These are phyloP conservation scores for Saccharum officinarum DNA, from an alignment of 176 grass and related monocot genomes.

Conservation along the genomic window DNA sequence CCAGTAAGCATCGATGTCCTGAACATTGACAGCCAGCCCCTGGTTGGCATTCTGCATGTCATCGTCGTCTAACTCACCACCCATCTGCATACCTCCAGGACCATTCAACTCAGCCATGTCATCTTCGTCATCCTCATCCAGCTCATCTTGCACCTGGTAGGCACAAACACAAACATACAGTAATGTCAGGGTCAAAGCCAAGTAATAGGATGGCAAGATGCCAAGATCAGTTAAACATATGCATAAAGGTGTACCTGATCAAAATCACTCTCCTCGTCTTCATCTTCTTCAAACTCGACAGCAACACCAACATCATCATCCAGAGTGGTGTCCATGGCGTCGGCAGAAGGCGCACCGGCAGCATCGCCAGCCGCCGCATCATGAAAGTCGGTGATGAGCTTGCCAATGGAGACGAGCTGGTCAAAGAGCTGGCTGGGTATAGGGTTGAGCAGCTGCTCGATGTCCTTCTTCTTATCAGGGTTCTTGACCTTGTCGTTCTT, in stretches of 20 bases:
- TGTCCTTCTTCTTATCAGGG: conserved; percentile 92
- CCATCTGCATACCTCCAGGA: conserved; percentile 85
- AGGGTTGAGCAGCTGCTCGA: conserved; percentile 81
- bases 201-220: background rate
- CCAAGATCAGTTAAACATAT: background rate
- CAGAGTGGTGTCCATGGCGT: conserved; percentile 53
- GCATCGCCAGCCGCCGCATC: conserved; percentile 50
- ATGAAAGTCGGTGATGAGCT: conserved; percentile 83
- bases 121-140: conserved; percentile 80
- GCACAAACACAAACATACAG: background rate
- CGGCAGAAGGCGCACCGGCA: conserved; percentile 24
- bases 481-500: conserved; percentile 89
- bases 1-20: conserved; percentile 99
- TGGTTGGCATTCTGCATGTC: conserved; percentile 70
- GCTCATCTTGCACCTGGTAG: conserved; percentile 87
- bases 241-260: conserved; percentile 56
- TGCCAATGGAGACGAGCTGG: conserved; percentile 78
- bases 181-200: background rate
- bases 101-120: conserved; percentile 51
- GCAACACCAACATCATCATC: conserved; percentile 91
- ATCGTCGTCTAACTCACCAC: conserved; percentile 65
- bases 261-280: conserved; percentile 84
- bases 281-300: conserved; percentile 90
- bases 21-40: conserved; percentile 72
- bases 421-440: conserved; percentile 82